Evolutionary conservation across 352 stramenopile species (phyloP).

Genomic region (Phytophthora idaei): DNA sequence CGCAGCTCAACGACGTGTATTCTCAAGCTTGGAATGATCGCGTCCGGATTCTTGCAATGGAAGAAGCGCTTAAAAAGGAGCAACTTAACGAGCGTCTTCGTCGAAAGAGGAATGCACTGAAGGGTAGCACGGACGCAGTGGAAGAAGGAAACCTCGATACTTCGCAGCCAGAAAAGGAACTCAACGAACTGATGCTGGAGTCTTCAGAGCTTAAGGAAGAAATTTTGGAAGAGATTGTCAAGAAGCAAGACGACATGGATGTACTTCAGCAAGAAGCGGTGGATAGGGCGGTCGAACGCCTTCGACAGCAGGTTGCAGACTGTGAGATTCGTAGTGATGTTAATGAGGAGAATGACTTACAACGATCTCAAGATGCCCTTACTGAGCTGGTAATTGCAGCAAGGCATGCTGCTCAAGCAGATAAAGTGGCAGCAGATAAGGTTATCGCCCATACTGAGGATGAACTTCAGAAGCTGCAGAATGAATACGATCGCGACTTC

Average conservation of each 20-base stretch:
- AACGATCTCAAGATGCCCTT: neutral
- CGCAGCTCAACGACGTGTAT: constrained; percentile 40
- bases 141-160: neutral
- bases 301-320: constrained; percentile 21
- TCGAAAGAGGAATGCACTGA: constrained; percentile 16
- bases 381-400: neutral
- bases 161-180: constrained; percentile 4
- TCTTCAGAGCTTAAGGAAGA: constrained; percentile 26
- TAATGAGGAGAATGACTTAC: neutral
- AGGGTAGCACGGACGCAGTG: constrained; percentile 1
- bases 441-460: constrained; percentile 11
- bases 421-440: constrained; percentile 16
- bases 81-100: constrained; percentile 36
- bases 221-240: constrained; percentile 42
- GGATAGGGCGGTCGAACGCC: constrained; percentile 6
- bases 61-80: constrained; percentile 41
- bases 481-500: constrained; percentile 27
- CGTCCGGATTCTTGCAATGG: constrained; percentile 25
- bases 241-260: constrained; percentile 49
- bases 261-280: constrained; percentile 25
- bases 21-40: constrained; percentile 40
- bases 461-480: constrained; percentile 25
- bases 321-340: neutral
- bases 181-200: constrained; percentile 15
- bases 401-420: constrained; percentile 6